A percentile compares a stretch with the other conserved stretches of the same genome.
These are phyloP conservation scores for Camillea tinctor DNA, from an alignment of 2,329 filamentous ascomycete species.

Conservation along the genomic window DNA sequence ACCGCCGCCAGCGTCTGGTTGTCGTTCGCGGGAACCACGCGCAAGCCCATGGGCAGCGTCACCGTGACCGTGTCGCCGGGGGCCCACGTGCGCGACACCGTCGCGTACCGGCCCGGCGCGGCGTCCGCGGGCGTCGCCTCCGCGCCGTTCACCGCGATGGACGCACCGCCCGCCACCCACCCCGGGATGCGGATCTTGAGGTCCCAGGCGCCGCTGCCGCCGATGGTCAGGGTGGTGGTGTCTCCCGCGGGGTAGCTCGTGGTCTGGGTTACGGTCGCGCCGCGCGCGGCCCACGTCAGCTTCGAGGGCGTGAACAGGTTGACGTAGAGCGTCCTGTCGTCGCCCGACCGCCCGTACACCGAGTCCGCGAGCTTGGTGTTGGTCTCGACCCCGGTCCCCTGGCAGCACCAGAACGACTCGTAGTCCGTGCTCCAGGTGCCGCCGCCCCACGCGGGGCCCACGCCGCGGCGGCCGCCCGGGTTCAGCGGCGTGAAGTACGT, in stretches of 20 bases:
- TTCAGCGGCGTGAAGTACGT: slow-evolving; percentile 54
- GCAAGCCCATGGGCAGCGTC: slow-evolving; percentile 45
- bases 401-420: slow-evolving; percentile 53
- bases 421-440: slow-evolving; percentile 56
- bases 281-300: slow-evolving; percentile 42
- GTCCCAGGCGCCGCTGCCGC: slow-evolving; percentile 30
- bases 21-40: slow-evolving; percentile 46
- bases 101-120: slow-evolving; percentile 40
- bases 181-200: slow-evolving; percentile 46
- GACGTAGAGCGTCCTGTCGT: slow-evolving; percentile 42
- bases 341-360: slow-evolving; percentile 41
- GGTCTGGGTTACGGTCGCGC: slow-evolving; percentile 41
- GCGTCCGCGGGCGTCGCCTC: slow-evolving; percentile 20
- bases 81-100: slow-evolving; percentile 40
- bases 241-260: slow-evolving; percentile 44
- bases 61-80: slow-evolving; percentile 43
- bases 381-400: slow-evolving; percentile 50
- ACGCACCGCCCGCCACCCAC: slow-evolving; percentile 42
- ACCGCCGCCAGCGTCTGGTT: slow-evolving; percentile 42
- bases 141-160: slow-evolving; percentile 42
- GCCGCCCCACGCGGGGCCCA: slow-evolving; percentile 53
- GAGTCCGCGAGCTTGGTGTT: slow-evolving; percentile 55
- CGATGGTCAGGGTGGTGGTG: slow-evolving; percentile 38
- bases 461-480: slow-evolving; percentile 45
- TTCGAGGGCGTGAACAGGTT: slow-evolving; percentile 49